Base-by-base conservation (phyloP, 345 rosid species). In the Citrus glauca region DNA sequence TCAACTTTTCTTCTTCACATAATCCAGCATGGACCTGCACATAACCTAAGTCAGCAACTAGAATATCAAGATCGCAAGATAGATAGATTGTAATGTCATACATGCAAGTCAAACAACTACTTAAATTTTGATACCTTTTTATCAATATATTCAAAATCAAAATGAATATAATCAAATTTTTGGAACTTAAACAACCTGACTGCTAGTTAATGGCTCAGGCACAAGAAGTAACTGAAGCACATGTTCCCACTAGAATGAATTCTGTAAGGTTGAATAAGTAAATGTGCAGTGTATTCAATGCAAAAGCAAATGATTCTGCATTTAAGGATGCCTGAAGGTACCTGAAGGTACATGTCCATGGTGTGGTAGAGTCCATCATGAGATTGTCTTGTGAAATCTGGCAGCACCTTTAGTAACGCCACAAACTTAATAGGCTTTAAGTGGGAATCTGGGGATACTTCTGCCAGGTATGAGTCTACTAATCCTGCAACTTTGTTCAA, bases 301-400 rank as follows among this genome's bases (percentile, higher is more conserved):
- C 17, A 37, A 14, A 42, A 33, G 28, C 56, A 72, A 67, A 11
- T 28, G 48, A 73, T 64, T 71, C 48, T 1, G 57, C 69, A 55
- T 61, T 17, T 28, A 33, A 50, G 33, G 40, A 17, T 84, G 89
- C 92, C 92, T 88, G 72, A 35, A 88, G 55, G 69, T 88, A 91
- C 92, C 92, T 88, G 74, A 35, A 88, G 55, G 69, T 88, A 91
- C 40, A 87, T 76, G 78, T 88, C 90, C 33, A 88, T 87, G 79
- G 91, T 86, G 11, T 72, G 81, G 79, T 86, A 88, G 65, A 88
- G 79, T 48, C 40, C 66, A 56, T 88, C 89, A 50, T 73, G 78
- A 63, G 82, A 88, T 59, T 81, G 80, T 80, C 90, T 85, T 50
- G 86, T 86, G 71, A 75, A 72, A 75, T 85, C 89, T 0, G 91